These are phyloP conservation scores for Domatiomyces globalis DNA, from an alignment of 2,329 filamentous ascomycete genomes.

Conservation along the genomic window DNA sequence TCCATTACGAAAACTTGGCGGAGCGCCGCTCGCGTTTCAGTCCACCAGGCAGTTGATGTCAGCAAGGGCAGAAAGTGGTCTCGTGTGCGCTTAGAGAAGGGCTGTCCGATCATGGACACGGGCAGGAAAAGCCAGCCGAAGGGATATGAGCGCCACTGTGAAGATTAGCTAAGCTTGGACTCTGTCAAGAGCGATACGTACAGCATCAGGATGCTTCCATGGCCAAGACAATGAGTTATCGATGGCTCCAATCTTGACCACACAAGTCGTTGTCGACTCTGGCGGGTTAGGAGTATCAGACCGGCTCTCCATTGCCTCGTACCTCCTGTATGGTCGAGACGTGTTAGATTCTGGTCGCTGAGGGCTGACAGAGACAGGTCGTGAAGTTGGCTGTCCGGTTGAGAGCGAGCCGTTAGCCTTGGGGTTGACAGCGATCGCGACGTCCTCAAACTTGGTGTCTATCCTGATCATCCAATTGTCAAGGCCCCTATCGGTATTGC, in stretches of 20 bases:
- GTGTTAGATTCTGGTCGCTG: constrained; percentile 22
- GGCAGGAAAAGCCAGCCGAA: constrained; percentile 98
- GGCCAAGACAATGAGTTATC: constrained; percentile 98
- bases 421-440: constrained; percentile 71
- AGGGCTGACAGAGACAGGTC: constrained; percentile 45
- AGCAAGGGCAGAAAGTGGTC: constrained; percentile 92
- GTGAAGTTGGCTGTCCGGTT: constrained; percentile 41
- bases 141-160: constrained; percentile 67
- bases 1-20: constrained; percentile 82
- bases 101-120: constrained; percentile 87
- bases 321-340: constrained; percentile 52
- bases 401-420: constrained; percentile 42
- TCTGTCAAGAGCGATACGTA: constrained; percentile 25
- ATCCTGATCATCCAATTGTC: constrained; percentile 99
- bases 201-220: constrained; percentile 94
- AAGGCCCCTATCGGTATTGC: constrained; percentile 88
- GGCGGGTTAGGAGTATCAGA: constrained; percentile 38
- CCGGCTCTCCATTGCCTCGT: constrained; percentile 65
- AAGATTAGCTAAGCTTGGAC: constrained; percentile 1
- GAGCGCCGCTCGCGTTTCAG: constrained; percentile 74
- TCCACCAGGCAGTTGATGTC: constrained; percentile 94
- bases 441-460: constrained; percentile 67
- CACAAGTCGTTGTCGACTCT: constrained; percentile 35
- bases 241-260: constrained; percentile 75
- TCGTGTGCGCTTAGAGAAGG: constrained; percentile 85